These are phyloP conservation scores for Pascua guehoae DNA, from an alignment of 1,284 basidiomycete species.

Conservation along the genomic window DNA sequence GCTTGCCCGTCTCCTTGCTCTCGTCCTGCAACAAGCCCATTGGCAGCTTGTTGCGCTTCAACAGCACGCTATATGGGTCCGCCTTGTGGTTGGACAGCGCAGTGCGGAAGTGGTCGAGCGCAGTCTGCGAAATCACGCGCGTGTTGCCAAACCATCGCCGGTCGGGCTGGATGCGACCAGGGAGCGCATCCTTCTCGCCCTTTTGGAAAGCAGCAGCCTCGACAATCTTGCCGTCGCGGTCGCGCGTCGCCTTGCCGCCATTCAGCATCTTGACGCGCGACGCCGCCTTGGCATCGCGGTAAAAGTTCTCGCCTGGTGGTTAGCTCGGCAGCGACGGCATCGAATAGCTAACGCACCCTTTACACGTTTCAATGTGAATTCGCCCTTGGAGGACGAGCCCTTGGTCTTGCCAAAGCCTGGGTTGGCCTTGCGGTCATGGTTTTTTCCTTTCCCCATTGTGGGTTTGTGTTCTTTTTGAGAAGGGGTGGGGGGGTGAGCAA, in stretches of 20 bases:
- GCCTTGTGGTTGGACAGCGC: slow-evolving; percentile 75
- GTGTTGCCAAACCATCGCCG: slow-evolving; percentile 97
- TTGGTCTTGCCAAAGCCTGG: slow-evolving; percentile 41
- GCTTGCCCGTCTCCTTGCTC: slow-evolving; percentile 76
- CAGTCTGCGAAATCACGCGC: slow-evolving; percentile 92
- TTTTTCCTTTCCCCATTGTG: slow-evolving; percentile 50
- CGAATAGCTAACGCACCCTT: slow-evolving; percentile 54
- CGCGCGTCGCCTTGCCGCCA: slow-evolving; percentile 81
- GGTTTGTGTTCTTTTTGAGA: not conserved
- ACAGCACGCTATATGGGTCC: slow-evolving; percentile 89
- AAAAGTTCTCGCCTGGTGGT: slow-evolving; percentile 64
- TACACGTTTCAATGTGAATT: slow-evolving; percentile 60
- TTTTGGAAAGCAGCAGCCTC: slow-evolving; percentile 91
- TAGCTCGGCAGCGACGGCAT: not conserved
- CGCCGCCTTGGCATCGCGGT: slow-evolving; percentile 83
- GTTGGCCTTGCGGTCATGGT: slow-evolving; percentile 42
- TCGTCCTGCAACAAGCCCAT: slow-evolving; percentile 90
- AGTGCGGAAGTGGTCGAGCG: slow-evolving; percentile 88
- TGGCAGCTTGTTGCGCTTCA: slow-evolving; percentile 87
- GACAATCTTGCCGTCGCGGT: slow-evolving; percentile 83
- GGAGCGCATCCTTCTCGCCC: slow-evolving; percentile 78
- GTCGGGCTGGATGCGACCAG: slow-evolving; percentile 87
- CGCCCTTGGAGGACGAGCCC: slow-evolving; percentile 28
- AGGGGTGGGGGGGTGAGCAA: not conserved
- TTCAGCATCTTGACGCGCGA: slow-evolving; percentile 81